phyloP scores from a whole-genome alignment of 1,139 yeast genomes.

The Sugiyamaella paludigena region DNA sequence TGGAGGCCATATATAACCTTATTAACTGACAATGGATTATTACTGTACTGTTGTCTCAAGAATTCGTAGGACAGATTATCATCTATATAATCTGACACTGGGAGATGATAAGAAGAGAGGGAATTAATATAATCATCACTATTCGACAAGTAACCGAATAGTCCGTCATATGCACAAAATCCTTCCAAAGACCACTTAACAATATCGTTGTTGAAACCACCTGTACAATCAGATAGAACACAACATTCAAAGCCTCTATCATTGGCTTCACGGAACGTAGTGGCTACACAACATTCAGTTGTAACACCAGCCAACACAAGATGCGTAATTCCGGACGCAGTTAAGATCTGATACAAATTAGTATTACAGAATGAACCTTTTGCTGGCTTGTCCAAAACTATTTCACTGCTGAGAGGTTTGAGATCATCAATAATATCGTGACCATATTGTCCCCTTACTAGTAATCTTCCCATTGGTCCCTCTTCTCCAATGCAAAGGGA shows the following conservation, averaged over 20 bases:
- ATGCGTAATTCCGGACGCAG: constrained; percentile 33
- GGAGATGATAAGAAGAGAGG: constrained; percentile 4
- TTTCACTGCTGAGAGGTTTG: constrained; percentile 28
- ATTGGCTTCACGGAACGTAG: constrained; percentile 35
- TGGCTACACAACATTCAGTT: constrained; percentile 36
- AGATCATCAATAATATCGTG: constrained; percentile 35
- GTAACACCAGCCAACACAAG: constrained; percentile 33
- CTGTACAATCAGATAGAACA: constrained; percentile 33
- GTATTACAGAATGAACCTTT: constrained; percentile 36
- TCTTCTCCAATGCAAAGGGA: constrained; percentile 30
- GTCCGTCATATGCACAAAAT: constrained; percentile 34
- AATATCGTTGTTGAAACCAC: constrained; percentile 31
- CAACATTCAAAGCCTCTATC: constrained; percentile 36
- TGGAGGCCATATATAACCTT: not conserved
- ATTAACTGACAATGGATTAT: not conserved
- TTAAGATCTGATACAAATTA: constrained; percentile 31
- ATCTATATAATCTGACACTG: constrained; percentile 5
- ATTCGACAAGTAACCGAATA: constrained; percentile 28
- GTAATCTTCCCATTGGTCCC: constrained; percentile 34
- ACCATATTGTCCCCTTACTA: constrained; percentile 35
- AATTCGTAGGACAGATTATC: not conserved
- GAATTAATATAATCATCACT: constrained; percentile 14
- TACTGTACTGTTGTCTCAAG: not conserved
- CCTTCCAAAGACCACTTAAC: constrained; percentile 28
- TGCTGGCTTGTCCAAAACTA: constrained; percentile 35